Conservation (phyloP, 148 eudicot genomes). For the Fagopyrum esculentum region DNA sequence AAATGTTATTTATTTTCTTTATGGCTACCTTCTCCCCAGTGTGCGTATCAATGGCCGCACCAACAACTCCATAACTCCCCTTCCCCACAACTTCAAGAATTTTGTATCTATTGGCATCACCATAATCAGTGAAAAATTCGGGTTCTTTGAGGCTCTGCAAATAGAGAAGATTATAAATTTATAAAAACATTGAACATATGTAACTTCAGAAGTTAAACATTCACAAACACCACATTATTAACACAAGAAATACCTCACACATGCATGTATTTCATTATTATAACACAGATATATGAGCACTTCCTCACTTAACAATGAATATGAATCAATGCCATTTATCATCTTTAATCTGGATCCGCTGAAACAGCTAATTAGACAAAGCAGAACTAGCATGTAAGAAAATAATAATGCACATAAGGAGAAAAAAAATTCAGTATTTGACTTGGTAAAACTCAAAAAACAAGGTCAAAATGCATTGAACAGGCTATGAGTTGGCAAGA, state of each 20-base stretch:
- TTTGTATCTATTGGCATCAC: constrained; percentile 54
- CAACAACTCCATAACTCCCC: constrained; percentile 69
- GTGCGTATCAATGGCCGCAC: constrained; percentile 61
- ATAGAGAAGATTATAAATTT: not conserved
- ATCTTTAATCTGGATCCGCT: not conserved
- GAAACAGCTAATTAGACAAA: not conserved
- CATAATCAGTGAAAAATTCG: constrained; percentile 59
- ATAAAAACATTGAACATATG: not conserved
- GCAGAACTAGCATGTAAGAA: not conserved
- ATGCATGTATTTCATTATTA: not conserved
- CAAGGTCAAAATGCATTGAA: not conserved
- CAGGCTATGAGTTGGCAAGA: not conserved
- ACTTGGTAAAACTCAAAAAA: not conserved
- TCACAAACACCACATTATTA: not conserved
- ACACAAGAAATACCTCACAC: not conserved
- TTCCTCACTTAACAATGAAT: not conserved
- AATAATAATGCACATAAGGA: not conserved
- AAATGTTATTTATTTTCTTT: constrained; percentile 54
- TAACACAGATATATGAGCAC: not conserved
- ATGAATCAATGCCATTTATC: not conserved
- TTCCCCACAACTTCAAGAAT: constrained; percentile 57
- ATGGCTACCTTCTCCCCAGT: constrained; percentile 67
- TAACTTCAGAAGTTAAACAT: not conserved
- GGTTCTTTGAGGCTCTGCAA: constrained; percentile 38
- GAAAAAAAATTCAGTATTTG: not conserved